Evolutionary conservation across 192 early-diverging fungal species (phyloP), one percentile per base, ranked within the genome.

Genomic region (Entomortierella beljakovae): DNA sequence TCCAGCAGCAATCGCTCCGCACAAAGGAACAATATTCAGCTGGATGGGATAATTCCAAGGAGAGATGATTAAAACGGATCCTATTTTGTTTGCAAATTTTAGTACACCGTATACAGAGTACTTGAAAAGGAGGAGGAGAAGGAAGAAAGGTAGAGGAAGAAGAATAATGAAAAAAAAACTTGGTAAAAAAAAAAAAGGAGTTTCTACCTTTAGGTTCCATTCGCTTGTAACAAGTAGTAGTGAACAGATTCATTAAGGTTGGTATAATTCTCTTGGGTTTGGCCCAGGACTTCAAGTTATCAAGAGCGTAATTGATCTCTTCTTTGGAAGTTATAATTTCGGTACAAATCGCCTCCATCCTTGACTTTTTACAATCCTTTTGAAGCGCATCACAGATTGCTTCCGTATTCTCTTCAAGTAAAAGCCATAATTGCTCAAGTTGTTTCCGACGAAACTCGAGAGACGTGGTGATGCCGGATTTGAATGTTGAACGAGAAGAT

Each of bases 1-100:
- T 23, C 97, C 97, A 6, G 93, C 97, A 13, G 96, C 95, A 60
- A 99, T 87, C 13, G 95, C 95, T 23, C 92, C 90, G 2, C 91
- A 84, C n/a, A 96, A 60, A 11, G 97, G 96, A 25, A 82, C 58
- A 2, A 97, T 51, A 18, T 82, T 23, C 10, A 99, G 82, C 29
- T 90, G 79, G 23, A 86, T 59, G 42, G 87, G 87, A 70, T 86
- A 88, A 42, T 88, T 88, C 87, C 87, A 88, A n/a, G 87, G 35
- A 2, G 80, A 71, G 68, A 83, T 73, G 16, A 82, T 57, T 5
- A 82, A 23, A 11, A 61, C 72, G 7, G 46, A 61, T 3, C 81
- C 81, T 77, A 25, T 86, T 89, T n/a, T n/a, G n/a, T n/a, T n/a
- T n/a, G n/a, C n/a, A n/a, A n/a, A n/a, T n/a, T n/a, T n/a, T n/a